Base-by-base conservation (phyloP, 352 stramenopile species). In the Elongisporangium anandrum region DNA sequence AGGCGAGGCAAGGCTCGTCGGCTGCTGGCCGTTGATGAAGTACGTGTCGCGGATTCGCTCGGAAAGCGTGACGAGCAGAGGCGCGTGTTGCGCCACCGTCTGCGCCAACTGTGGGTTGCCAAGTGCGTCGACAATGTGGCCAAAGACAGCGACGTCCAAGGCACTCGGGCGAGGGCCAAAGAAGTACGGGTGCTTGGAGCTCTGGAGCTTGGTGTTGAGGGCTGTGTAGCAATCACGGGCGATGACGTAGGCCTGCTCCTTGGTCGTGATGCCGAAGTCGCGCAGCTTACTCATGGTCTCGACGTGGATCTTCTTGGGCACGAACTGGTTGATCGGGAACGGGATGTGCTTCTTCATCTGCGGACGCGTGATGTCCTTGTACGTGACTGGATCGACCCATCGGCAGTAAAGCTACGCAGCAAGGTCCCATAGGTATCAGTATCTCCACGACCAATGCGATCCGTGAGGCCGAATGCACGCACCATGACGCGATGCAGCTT, bases 221-320 rank as follows among this genome's bases (percentile, higher is more conserved):
- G 86, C 72, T 23, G 81, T 82, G 73, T 94, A 95, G 70, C 82
- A 92, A 67, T 95, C 86, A 21, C 86, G 84, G 16, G 86, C 86
- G 20, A 91, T 73, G 19, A 95, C 74, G 63, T 91, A 95, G 15
- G 81, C 84, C 56, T 90, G 79, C 34, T 95, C 86, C 55, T 93
- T 90, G 12, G 82, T 84, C 20, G 62, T 63, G 48, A 93, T 76
- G 7, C 84, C 83, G 53, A 73, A 75, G 38, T 69, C 22, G 20
- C 79, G 72, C 53, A 92, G 70, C 50, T 71, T 70, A 29, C 77
- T 72, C 69, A 84, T 92, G 7, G 67, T 80, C 48, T 88, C 75
- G 34, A 88, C 50, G 60, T 93, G 86, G 62, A 95, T 88, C 64
- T 92, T 90, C 71, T 94, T 95, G 7, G 86, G 86, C 45, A 95